Evolutionary conservation across 345 rosid genomes (phyloP).

Genomic region (Moringa oleifera): DNA sequence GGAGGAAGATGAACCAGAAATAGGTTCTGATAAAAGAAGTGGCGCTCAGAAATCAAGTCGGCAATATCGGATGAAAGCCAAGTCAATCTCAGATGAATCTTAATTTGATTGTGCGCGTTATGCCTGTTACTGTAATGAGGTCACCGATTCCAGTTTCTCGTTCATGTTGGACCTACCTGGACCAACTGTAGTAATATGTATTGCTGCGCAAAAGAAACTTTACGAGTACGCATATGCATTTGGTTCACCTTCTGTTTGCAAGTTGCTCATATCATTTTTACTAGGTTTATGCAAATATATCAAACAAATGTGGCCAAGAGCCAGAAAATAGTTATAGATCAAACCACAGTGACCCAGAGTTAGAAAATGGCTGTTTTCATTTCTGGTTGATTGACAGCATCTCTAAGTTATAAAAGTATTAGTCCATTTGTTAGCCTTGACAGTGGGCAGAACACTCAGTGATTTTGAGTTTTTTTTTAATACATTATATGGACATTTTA

Average conservation of each 20-base stretch:
- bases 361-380: no score
- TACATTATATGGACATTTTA: no score
- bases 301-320: not conserved
- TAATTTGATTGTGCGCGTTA: no score
- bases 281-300: not conserved
- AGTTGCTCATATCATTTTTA: not conserved
- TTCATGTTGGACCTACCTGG: constrained; percentile 1
- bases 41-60: constrained; percentile 34
- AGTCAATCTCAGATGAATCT: constrained; percentile 32
- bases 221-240: not conserved
- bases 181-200: no score
- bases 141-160: constrained; percentile 1
- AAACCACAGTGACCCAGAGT: no score
- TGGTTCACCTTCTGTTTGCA: not conserved
- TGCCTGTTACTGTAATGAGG: no score
- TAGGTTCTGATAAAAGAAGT: constrained; percentile 13
- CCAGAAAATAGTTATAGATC: not conserved
- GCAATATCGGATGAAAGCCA: constrained; percentile 50
- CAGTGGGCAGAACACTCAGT: no score
- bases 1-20: constrained; percentile 68
- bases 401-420: no score
- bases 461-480: no score
- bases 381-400: no score
- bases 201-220: no score
- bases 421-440: no score